These are phyloP conservation scores for Wallacemonas sp. DNA, from an alignment of 208 protist genomes.

Conservation along the genomic window DNA sequence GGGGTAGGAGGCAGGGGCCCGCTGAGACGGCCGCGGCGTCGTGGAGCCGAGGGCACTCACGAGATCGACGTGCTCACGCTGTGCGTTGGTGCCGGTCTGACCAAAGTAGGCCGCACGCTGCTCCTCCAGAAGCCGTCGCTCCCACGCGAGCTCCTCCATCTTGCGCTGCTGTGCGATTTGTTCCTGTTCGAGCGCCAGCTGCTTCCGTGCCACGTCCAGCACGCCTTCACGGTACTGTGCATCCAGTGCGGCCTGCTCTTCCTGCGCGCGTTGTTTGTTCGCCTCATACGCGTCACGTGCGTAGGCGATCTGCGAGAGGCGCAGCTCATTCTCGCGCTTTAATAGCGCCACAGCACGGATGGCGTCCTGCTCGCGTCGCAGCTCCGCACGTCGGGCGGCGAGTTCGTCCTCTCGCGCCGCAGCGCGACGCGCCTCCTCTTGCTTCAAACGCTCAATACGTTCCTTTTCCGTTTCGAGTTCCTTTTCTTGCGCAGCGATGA, in stretches of 20 bases:
- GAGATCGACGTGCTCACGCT: not conserved
- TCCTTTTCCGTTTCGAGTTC: constrained; percentile 21
- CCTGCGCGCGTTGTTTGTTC: constrained; percentile 42
- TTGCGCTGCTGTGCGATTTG: constrained; percentile 40
- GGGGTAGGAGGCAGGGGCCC: not conserved
- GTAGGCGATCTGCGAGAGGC: constrained; percentile 41
- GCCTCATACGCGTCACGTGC: constrained; percentile 41
- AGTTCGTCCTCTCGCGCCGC: constrained; percentile 40
- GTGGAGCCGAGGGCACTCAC: not conserved
- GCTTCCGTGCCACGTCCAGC: constrained; percentile 38
- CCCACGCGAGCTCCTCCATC: constrained; percentile 38
- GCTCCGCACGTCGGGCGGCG: constrained; percentile 48
- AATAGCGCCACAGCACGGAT: constrained; percentile 42
- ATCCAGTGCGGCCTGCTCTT: constrained; percentile 51
- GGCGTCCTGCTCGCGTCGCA: constrained; percentile 52
- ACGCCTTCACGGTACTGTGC: constrained; percentile 39
- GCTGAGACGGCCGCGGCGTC: constrained; percentile 2
- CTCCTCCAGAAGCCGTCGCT: constrained; percentile 28
- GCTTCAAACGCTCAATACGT: constrained; percentile 18
- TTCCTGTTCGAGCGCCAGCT: constrained; percentile 66
- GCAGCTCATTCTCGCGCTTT: constrained; percentile 69
- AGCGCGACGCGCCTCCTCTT: constrained; percentile 38
- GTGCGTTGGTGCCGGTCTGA: no score
- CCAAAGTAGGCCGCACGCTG: constrained; percentile 19
- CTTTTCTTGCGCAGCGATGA: not conserved